Base-by-base conservation (phyloP, 768 basidiomycete genomes). In the Phanerochaete sordida region DNA sequence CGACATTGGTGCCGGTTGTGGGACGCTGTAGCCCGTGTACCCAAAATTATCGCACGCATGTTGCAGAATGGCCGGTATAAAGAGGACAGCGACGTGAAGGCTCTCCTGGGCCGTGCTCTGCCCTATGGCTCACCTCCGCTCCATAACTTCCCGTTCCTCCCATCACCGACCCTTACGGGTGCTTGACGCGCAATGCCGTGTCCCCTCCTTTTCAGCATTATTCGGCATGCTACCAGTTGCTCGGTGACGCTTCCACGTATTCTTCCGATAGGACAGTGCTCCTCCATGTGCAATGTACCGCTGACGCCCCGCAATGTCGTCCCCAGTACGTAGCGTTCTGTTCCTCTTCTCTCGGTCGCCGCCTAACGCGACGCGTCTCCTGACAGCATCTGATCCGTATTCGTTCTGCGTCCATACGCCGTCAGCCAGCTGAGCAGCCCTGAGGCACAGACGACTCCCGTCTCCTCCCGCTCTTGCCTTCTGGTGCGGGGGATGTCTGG, bases 311-410 rank as follows among this genome's bases (percentile, higher is more conserved):
- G 11, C 35, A 23, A 37, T 15, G 26, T 1, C 8, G 33, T 35
- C 31, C 31, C 51, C 43, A 13, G 53, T 24, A 11, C 47, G 33
- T 39, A 54, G 39, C 21, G 35, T 26, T 52, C 24, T 28, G 31
- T 31, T 28, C 21, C n/a, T 24, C 16, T 28, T 54, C 33, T 26
- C 2, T 37, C 21, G 24, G 47, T 48, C 11, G 23, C 23, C 19
- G 19, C 39, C 8, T 43, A 11, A 31, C 50, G 12, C 27, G 28
- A 35, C 5, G 53, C 16, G 53, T 54, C 53, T 2, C 39, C 53
- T 54, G 53, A 54, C 53, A 21, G 35, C 16, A 21, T 39, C 53
- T 54, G 53, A 54, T 54, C 53, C 53, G 33, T 39, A 43, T 54
- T 19, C 35, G 15, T n/a, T 11, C 35, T 37, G 33, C 37, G 24